Evolutionary conservation across 2,329 filamentous ascomycete genomes (phyloP).

Genomic region (Penicillium expansum): DNA sequence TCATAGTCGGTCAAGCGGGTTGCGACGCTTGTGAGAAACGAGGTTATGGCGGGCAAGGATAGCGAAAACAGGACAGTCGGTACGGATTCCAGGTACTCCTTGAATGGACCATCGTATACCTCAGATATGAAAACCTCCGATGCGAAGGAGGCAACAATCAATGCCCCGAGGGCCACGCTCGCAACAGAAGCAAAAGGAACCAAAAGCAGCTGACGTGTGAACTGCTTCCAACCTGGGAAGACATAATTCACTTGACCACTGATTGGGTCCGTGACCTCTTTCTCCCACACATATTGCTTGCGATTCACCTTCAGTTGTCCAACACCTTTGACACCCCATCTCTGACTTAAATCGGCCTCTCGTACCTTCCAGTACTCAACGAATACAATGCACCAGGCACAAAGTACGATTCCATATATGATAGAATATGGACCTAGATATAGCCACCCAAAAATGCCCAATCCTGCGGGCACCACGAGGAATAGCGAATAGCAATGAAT

Average conservation of each 20-base stretch:
- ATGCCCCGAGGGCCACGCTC: constrained; percentile 66
- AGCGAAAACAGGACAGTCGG: constrained; percentile 85
- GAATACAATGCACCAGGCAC: constrained; percentile 84
- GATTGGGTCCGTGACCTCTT: constrained; percentile 71
- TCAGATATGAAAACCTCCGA: constrained; percentile 96
- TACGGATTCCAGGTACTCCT: constrained; percentile 77
- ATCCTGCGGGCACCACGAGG: constrained; percentile 73
- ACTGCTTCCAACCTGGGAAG: constrained; percentile 72
- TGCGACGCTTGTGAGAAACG: constrained; percentile 72
- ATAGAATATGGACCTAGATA: constrained; percentile 82
- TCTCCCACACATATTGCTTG: constrained; percentile 75
- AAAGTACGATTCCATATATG: constrained; percentile 73
- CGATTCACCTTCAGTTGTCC: constrained; percentile 76
- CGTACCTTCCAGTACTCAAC: constrained; percentile 97
- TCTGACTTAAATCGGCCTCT: constrained; percentile 77
- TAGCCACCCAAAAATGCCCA: constrained; percentile 75
- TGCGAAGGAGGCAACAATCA: constrained; percentile 84
- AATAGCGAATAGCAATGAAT: constrained; percentile 87
- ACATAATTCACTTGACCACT: constrained; percentile 75
- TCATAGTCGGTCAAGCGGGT: constrained; percentile 76
- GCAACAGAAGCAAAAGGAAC: constrained; percentile 80
- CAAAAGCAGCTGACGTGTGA: constrained; percentile 74
- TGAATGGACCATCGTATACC: constrained; percentile 85
- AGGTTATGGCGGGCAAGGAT: constrained; percentile 73
- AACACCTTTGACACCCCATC: constrained; percentile 85